Percentiles rank a stretch among this genome's conserved stretches.
phyloP scores from a whole-genome alignment of 148 eudicot genomes.

The Camellia granthamiana region DNA sequence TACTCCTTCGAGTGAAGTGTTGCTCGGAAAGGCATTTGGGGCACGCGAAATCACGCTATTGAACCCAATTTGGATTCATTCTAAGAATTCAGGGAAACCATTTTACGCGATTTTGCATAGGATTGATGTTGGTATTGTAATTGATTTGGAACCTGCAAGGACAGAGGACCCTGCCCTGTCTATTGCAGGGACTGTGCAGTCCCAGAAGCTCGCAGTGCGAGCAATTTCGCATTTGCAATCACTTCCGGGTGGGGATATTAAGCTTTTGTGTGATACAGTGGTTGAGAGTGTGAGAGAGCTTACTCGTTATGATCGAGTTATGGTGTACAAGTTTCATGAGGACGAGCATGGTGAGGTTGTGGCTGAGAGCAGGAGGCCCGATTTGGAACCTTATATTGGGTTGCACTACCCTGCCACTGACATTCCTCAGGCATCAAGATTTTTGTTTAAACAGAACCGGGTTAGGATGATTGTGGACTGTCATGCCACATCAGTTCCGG shows the following conservation, averaged over 20 bases:
- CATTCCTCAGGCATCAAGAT: constrained; percentile 94
- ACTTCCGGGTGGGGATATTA: constrained; percentile 81
- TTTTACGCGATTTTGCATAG: constrained; percentile 89
- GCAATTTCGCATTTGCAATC: constrained; percentile 84
- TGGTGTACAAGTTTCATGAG: constrained; percentile 96
- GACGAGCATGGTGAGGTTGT: constrained; percentile 99
- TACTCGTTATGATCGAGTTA: constrained; percentile 90
- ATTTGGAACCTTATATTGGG: constrained; percentile 86
- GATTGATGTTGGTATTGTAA: constrained; percentile 89
- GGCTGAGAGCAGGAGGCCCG: constrained; percentile 68
- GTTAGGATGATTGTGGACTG: constrained; percentile 96
- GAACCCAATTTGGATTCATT: constrained; percentile 87
- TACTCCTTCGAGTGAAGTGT: constrained; percentile 40
- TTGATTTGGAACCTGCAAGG: constrained; percentile 89
- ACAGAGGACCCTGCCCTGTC: constrained; percentile 83
- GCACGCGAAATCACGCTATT: constrained; percentile 65
- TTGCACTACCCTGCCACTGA: constrained; percentile 97
- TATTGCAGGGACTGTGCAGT: constrained; percentile 92
- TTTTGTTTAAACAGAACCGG: constrained; percentile 84
- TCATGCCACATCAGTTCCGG: constrained; percentile 56
- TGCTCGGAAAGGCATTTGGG: constrained; percentile 64
- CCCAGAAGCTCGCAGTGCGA: constrained; percentile 86
- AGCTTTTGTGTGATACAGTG: constrained; percentile 83
- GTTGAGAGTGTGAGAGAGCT: constrained; percentile 75
- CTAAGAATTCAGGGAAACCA: constrained; percentile 69